Percentiles rank a stretch among this genome's conserved stretches.
Evolutionary conservation across 352 stramenopile genomes (phyloP).

Genomic region (Lagenidium sp.): DNA sequence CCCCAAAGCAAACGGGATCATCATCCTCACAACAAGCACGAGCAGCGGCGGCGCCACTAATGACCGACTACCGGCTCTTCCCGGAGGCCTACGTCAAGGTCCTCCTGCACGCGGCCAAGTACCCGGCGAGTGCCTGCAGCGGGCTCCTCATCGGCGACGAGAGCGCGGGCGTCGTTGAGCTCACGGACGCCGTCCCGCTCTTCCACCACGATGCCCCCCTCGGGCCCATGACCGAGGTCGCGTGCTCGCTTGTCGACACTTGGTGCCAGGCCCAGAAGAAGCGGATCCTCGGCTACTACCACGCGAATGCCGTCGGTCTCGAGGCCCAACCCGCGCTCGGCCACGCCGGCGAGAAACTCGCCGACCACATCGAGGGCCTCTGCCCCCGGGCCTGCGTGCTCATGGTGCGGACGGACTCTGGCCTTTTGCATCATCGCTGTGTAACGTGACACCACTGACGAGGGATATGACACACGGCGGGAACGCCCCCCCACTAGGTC

Average conservation of each 20-base stretch:
- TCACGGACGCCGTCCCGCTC: constrained; percentile 60
- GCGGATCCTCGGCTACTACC: constrained; percentile 66
- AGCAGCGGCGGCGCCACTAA: too few relatives aligned
- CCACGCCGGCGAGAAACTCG: constrained; percentile 51
- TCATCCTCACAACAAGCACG: too few relatives aligned
- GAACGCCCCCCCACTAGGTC: too few relatives aligned
- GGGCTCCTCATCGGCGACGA: constrained; percentile 55
- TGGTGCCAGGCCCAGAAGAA: constrained; percentile 30
- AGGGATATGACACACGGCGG: too few relatives aligned
- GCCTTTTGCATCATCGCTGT: background rate
- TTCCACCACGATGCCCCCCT: constrained; percentile 73
- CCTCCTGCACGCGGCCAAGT: constrained; percentile 59
- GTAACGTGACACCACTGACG: too few relatives aligned
- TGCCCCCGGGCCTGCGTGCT: constrained; percentile 63
- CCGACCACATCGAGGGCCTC: constrained; percentile 56
- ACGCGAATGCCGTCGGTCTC: constrained; percentile 23
- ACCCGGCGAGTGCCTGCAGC: constrained; percentile 28
- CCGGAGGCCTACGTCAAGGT: constrained; percentile 66
- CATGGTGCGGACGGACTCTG: constrained; percentile 15
- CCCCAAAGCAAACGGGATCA: too few relatives aligned
- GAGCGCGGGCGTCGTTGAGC: constrained; percentile 27
- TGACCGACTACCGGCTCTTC: constrained; percentile 60
- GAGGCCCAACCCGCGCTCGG: constrained; percentile 27
- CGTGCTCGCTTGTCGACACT: constrained; percentile 57
- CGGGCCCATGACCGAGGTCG: constrained; percentile 52